phyloP scores from a whole-genome alignment of 164 flowering plant species.

The Hamamelis virginiana region DNA sequence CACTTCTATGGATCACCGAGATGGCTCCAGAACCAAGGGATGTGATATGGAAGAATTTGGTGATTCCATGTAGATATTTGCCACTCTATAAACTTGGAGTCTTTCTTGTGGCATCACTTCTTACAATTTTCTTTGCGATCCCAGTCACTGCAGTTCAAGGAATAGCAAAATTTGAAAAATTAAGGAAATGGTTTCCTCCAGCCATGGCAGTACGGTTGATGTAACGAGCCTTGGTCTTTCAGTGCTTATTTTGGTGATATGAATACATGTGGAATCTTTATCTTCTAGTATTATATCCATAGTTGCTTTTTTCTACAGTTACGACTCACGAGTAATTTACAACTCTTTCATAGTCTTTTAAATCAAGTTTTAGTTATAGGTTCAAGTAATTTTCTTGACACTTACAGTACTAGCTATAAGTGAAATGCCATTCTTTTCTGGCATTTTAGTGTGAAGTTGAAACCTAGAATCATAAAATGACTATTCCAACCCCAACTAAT shows the following conservation, averaged over 20 bases:
- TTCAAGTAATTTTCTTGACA: too few species aligned
- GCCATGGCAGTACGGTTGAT: slow-evolving; percentile 77
- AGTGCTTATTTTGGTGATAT: neutral
- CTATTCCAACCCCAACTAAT: too few species aligned
- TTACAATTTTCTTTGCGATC: slow-evolving; percentile 80
- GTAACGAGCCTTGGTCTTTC: slow-evolving; percentile 35
- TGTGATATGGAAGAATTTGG: slow-evolving; percentile 73
- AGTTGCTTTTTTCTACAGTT: neutral
- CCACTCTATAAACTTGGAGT: slow-evolving; percentile 55
- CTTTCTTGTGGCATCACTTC: slow-evolving; percentile 49
- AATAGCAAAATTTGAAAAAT: slow-evolving; percentile 71
- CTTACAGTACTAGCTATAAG: too few species aligned
- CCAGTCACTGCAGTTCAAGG: slow-evolving; percentile 96
- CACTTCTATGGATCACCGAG: slow-evolving; percentile 76
- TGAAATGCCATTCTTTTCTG: too few species aligned
- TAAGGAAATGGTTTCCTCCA: slow-evolving; percentile 90
- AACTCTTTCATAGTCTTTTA: too few species aligned
- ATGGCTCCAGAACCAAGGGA: slow-evolving; percentile 92
- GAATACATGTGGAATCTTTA: neutral
- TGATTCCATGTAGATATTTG: slow-evolving; percentile 42
- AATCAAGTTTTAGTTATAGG: too few species aligned
- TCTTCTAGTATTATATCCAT: neutral
- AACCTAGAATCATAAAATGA: too few species aligned
- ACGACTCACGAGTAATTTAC: neutral
- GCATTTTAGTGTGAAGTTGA: too few species aligned